Evolutionary conservation across 2,329 filamentous ascomycete species (phyloP), one percentile per base, ranked within the genome.

Genomic region (Paecilomyces formosus): DNA sequence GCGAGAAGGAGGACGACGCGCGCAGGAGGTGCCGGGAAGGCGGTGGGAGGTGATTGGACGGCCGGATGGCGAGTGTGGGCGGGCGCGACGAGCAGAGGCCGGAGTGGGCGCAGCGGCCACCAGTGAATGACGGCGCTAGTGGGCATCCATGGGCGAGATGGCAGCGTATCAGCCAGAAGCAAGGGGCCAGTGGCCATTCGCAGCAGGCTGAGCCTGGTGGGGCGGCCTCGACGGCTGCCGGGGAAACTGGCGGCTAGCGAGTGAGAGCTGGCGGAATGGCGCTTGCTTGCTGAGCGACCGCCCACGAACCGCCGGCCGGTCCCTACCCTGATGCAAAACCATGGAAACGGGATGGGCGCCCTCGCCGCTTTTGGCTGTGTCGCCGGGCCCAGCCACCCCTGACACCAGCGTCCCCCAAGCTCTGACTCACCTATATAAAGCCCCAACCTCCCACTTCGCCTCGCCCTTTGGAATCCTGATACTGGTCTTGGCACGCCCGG

Each of bases 381-480:
- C 67, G 62, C 61, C 63, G 56, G 68, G 68, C 66, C 70, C 70
- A 72, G 69, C 66, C 69, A 68, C 70, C 71, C 72, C 68, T 71
- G 70, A 71, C 63, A 64, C 57, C 66, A 65, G 62, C 63, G 56
- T 39, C 55, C 57, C 63, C 62, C 60, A 63, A 49, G 57, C 65
- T 62, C 64, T 72, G 67, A 70, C 60, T 72, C 71, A 70, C 66
- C 69, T 74, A 75, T 75, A 74, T 72, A 74, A 74, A 69, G 71
- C 64, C 63, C 66, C 69, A 70, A 66, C 69, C 71, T 72, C 72
- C 72, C 72, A 67, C 70, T 65, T 70, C 65, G 64, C 60, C 52
- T 58, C 55, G 58, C 56, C 60, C 62, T 59, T 64, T 66, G 63
- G 64, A 66, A 66, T 69, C 71, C 63, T 68, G 64, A 68, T 70